phyloP scores from a whole-genome alignment of 805 yeast species.

The Yamadazyma tumulicola region DNA sequence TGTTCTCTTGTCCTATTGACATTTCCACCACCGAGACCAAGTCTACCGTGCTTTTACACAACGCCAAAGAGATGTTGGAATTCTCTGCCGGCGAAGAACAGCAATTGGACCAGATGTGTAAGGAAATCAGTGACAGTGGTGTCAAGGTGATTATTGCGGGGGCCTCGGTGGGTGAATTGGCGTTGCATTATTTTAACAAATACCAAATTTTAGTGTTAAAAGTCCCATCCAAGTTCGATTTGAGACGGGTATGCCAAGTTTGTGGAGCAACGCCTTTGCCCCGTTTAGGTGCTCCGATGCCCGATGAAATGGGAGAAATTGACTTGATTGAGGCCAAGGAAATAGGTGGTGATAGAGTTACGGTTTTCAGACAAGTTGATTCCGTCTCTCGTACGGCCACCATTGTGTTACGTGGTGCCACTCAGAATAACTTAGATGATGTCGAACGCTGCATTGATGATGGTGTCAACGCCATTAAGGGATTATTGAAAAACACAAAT shows the following conservation, averaged over 20 bases:
- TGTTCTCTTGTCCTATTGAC: conserved; percentile 91
- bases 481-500: conserved; percentile 73
- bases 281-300: conserved; percentile 89
- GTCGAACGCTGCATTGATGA: conserved; percentile 97
- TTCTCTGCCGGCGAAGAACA: conserved; percentile 95
- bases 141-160: conserved; percentile 92
- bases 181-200: conserved; percentile 88
- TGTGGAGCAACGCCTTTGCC: conserved; percentile 97
- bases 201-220: conserved; percentile 79
- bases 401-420: conserved; percentile 92
- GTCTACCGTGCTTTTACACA: conserved; percentile 93
- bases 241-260: conserved; percentile 90
- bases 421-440: conserved; percentile 89
- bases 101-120: conserved; percentile 81
- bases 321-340: conserved; percentile 89
- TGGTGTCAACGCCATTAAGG: conserved; percentile 89
- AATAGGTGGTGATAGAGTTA: conserved; percentile 97
- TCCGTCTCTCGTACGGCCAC: conserved; percentile 81
- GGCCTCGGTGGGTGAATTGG: conserved; percentile 86
- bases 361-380: conserved; percentile 78
- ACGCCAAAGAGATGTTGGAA: conserved; percentile 94
- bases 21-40: conserved; percentile 96
- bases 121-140: conserved; percentile 80
- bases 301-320: conserved; percentile 87
- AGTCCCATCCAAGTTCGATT: conserved; percentile 90